A percentile compares a stretch with the other conserved stretches of the same genome.
phyloP scores from a whole-genome alignment of 495 filamentous ascomycete genomes.

The Neurospora hispaniola region DNA sequence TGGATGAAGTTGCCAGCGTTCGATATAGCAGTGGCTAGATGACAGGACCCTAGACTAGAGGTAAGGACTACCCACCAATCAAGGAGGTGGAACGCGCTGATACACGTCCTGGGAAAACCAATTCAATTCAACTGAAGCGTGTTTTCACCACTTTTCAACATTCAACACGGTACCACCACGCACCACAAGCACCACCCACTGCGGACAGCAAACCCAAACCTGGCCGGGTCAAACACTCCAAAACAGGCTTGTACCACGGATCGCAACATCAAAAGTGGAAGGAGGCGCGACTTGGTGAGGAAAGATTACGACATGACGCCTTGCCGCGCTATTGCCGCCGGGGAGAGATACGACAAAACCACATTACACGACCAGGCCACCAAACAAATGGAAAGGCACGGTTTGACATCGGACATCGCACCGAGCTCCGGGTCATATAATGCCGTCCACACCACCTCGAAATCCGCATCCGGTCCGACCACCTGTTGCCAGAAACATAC shows the following conservation, averaged over 20 bases:
- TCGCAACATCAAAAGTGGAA: not conserved
- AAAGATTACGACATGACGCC: not conserved
- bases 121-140: constrained; percentile 20
- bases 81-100: constrained; percentile 19
- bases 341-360: not conserved
- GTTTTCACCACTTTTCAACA: constrained; percentile 4
- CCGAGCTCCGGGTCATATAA: not conserved
- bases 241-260: not conserved
- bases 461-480: not conserved
- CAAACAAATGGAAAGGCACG: not conserved
- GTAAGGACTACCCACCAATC: constrained; percentile 19
- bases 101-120: constrained; percentile 20
- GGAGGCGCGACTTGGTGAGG: not conserved
- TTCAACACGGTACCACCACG: not conserved
- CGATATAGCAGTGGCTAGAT: not conserved
- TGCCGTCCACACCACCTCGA: not conserved
- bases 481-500: not conserved
- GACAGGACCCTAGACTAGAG: not conserved
- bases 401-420: not conserved
- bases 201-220: not conserved
- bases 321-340: not conserved
- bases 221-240: not conserved
- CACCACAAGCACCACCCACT: not conserved
- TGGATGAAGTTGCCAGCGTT: not conserved
- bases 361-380: not conserved